Evolutionary conservation across 257 asterid genomes (phyloP).

Genomic region (Galeopsis tetrahit): DNA sequence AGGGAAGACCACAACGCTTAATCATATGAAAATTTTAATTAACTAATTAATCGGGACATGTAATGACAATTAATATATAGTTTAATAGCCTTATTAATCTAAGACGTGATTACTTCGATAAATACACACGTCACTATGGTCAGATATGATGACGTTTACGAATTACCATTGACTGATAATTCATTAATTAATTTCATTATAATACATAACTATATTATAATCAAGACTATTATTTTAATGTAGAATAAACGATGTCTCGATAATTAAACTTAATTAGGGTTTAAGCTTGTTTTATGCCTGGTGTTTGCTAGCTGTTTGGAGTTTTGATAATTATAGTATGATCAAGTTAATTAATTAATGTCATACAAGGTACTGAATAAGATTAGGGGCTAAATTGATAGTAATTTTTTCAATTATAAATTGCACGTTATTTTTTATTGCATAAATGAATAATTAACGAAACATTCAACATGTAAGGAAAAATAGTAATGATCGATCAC

Average conservation of each 20-base stretch:
- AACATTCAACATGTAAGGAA: too few species aligned
- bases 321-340: neutral
- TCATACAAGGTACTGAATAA: neutral
- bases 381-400: too few species aligned
- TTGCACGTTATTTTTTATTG: too few species aligned
- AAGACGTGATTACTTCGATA: conserved; percentile 21
- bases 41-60: neutral
- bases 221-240: neutral
- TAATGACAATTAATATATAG: neutral
- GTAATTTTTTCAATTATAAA: too few species aligned
- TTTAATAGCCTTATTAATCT: neutral
- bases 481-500: too few species aligned
- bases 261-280: neutral
- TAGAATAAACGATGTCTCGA: neutral
- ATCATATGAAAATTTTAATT: neutral
- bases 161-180: conserved; percentile 1
- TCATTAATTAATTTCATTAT: neutral
- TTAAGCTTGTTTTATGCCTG: conserved; percentile 17
- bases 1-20: neutral
- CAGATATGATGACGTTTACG: conserved; percentile 28
- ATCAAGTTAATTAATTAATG: neutral
- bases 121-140: conserved; percentile 17
- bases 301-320: neutral
- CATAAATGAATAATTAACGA: too few species aligned
- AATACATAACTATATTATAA: neutral